Evolutionary conservation across 768 basidiomycete species (phyloP).

Genomic region (Heimioporus sp.): DNA sequence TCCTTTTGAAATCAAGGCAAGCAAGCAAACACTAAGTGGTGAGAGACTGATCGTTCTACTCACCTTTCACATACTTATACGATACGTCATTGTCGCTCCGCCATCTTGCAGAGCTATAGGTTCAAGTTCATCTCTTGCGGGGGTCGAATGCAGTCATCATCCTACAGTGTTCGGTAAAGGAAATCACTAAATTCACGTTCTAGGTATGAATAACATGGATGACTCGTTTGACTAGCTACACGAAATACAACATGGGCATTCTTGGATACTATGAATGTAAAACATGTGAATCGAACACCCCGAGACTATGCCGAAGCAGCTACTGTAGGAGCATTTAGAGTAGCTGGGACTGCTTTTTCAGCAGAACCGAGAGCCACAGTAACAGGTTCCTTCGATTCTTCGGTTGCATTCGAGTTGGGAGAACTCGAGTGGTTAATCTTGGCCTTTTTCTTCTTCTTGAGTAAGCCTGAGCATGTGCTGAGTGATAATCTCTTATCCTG

Average conservation of each 20-base stretch:
- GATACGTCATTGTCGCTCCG: no score
- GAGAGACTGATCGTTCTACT: no score
- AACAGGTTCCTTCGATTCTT: background rate
- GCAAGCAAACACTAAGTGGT: background rate
- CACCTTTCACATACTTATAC: no score
- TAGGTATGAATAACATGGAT: no score
- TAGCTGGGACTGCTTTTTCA: background rate
- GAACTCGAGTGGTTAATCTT: constrained; percentile 36
- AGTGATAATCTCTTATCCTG: background rate
- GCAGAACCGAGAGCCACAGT: background rate
- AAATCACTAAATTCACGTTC: no score
- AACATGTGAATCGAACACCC: background rate
- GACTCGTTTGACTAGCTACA: background rate
- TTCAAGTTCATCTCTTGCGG: no score
- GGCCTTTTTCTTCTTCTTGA: constrained; percentile 76
- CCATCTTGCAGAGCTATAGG: no score
- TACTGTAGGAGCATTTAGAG: constrained; percentile 3
- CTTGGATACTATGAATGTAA: no score
- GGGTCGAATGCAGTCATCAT: no score
- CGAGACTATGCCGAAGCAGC: constrained; percentile 11
- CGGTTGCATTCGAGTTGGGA: constrained; percentile 20
- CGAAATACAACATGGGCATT: background rate
- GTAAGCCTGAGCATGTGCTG: constrained; percentile 46
- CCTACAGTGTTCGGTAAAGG: no score
- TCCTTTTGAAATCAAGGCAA: background rate